These are phyloP conservation scores for Kwoniella botswanensis DNA, from an alignment of 768 basidiomycete species.

Conservation along the genomic window DNA sequence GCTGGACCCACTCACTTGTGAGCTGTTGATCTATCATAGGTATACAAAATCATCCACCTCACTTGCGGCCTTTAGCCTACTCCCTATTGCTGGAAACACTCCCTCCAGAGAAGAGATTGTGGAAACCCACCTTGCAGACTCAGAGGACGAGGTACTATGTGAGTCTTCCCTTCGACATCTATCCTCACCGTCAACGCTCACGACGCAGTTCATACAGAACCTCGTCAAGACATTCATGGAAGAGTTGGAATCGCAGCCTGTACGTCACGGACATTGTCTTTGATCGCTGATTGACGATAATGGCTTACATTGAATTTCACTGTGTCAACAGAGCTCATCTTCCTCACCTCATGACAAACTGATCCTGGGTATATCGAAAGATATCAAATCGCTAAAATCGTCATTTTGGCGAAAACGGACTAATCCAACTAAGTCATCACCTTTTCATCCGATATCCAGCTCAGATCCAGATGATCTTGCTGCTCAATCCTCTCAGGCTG, in stretches of 20 bases:
- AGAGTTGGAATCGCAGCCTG: constrained; percentile 19
- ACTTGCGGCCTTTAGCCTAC: constrained; percentile 51
- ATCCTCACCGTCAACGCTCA: background rate
- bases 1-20: background rate
- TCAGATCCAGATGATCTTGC: background rate
- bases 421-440: constrained; percentile 24
- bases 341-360: constrained; percentile 19
- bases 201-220: constrained; percentile 5
- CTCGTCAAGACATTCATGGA: constrained; percentile 30
- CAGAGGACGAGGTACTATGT: constrained; percentile 45
- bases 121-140: constrained; percentile 31
- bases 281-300: too few species aligned
- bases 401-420: constrained; percentile 25
- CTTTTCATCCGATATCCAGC: constrained; percentile 14
- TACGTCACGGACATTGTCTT: background rate
- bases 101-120: constrained; percentile 36
- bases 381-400: constrained; percentile 23
- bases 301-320: background rate
- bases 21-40: constrained; percentile 27
- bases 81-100: constrained; percentile 46
- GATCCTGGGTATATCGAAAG: constrained; percentile 16
- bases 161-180: constrained; percentile 10
- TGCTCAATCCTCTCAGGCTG: background rate
- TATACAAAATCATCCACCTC: constrained; percentile 51
- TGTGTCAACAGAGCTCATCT: constrained; percentile 10